These are phyloP conservation scores for Paramyrothecium roridum DNA, from an alignment of 2,329 filamentous ascomycete genomes.

Conservation along the genomic window DNA sequence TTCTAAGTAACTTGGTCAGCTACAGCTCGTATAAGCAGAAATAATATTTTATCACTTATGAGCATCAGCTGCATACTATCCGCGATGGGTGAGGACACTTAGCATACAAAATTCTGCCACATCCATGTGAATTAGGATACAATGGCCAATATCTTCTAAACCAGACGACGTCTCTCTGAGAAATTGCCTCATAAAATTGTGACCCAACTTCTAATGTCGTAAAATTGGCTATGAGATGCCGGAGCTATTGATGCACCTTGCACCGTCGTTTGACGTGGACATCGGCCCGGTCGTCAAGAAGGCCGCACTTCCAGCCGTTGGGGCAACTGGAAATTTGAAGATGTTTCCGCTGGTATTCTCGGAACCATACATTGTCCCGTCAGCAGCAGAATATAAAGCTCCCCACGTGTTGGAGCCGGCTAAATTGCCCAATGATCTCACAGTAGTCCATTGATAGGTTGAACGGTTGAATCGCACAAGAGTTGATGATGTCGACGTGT, in stretches of 20 bases:
- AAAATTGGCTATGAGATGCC: too few species aligned
- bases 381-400: conserved; percentile 12
- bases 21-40: too few species aligned
- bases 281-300: background rate
- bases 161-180: too few species aligned
- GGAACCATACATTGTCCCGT: conserved; percentile 15
- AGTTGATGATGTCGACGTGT: conserved; percentile 3
- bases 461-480: conserved; percentile 11
- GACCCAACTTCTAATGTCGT: too few species aligned
- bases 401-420: conserved; percentile 14
- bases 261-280: background rate
- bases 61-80: too few species aligned
- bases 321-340: conserved; percentile 14
- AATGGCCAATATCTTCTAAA: too few species aligned
- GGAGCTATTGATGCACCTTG: background rate
- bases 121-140: too few species aligned
- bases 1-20: too few species aligned
- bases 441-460: conserved; percentile 2
- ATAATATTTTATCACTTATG: too few species aligned
- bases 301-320: conserved; percentile 4
- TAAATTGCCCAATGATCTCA: background rate
- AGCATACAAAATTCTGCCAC: too few species aligned
- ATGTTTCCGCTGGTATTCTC: conserved; percentile 14
- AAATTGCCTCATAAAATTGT: too few species aligned
- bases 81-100: too few species aligned